phyloP scores from a whole-genome alignment of 805 yeast genomes.

The Teunomyces atbi region DNA sequence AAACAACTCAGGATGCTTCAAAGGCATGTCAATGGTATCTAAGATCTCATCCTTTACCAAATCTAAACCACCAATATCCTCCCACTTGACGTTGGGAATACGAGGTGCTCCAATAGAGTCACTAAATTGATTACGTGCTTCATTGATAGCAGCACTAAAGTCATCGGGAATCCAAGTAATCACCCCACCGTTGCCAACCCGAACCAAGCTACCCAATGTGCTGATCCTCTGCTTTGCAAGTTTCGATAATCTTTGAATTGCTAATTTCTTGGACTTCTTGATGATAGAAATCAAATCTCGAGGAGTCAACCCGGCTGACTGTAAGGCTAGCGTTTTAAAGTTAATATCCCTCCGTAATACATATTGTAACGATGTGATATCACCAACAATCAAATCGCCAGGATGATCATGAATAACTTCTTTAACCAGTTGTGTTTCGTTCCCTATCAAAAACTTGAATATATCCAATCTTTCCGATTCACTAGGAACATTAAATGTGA shows the following conservation, averaged over 20 bases:
- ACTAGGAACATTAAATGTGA: slow-evolving; percentile 71
- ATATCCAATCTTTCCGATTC: slow-evolving; percentile 71
- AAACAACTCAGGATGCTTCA: slow-evolving; percentile 88
- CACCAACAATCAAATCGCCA: slow-evolving; percentile 17
- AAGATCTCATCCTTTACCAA: slow-evolving; percentile 86
- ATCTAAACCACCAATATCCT: slow-evolving; percentile 94
- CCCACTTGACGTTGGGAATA: slow-evolving; percentile 95
- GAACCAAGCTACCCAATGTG: slow-evolving; percentile 28
- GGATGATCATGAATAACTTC: slow-evolving; percentile 24
- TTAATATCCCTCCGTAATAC: slow-evolving; percentile 41
- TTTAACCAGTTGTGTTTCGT: slow-evolving; percentile 15
- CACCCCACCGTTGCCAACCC: slow-evolving; percentile 54
- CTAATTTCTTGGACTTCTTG: slow-evolving; percentile 56
- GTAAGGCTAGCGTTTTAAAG: slow-evolving; percentile 60
- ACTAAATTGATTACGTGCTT: slow-evolving; percentile 83
- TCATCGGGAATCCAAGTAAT: slow-evolving; percentile 56
- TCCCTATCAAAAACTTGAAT: slow-evolving; percentile 47
- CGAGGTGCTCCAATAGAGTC: slow-evolving; percentile 96
- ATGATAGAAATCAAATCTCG: slow-evolving; percentile 74
- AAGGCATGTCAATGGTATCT: slow-evolving; percentile 95
- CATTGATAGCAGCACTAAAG: slow-evolving; percentile 67
- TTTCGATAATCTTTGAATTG: slow-evolving; percentile 48
- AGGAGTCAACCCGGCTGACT: slow-evolving; percentile 92
- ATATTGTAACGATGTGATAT: slow-evolving; percentile 18
- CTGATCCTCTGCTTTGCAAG: slow-evolving; percentile 21